A percentile compares a stretch with the other conserved stretches of the same genome.
These are phyloP conservation scores for Ambrosia hybrid DNA, from an alignment of 140 eudicot species.

Conservation along the genomic window DNA sequence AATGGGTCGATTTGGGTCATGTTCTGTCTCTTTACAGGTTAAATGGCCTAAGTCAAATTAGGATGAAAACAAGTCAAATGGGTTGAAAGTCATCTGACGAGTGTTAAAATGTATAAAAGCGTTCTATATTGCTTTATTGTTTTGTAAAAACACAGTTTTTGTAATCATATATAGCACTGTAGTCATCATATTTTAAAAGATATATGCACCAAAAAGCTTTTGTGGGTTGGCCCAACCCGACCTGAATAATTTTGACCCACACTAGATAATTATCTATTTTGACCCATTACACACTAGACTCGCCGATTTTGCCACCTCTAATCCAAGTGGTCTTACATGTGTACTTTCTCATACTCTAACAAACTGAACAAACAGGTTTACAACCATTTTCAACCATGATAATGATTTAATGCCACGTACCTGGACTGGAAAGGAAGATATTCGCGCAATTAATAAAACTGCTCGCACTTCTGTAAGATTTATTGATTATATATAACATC, in stretches of 20 bases:
- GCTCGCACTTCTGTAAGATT: constrained; percentile 64
- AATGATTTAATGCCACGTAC: constrained; percentile 66
- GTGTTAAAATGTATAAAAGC: neutral
- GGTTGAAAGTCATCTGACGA: neutral
- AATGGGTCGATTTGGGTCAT: neutral
- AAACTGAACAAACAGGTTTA: constrained; percentile 44
- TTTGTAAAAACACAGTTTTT: neutral
- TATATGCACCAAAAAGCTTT: neutral
- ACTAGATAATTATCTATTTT: neutral
- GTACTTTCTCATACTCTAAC: constrained; percentile 13
- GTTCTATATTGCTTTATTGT: neutral
- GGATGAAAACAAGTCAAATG: neutral
- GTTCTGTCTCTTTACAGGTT: neutral
- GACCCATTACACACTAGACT: neutral
- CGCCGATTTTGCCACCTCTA: neutral
- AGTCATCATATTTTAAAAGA: neutral
- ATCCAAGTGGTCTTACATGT: neutral
- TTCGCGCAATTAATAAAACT: constrained; percentile 53
- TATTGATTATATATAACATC: neutral
- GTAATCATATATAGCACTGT: neutral
- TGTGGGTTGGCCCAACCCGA: constrained; percentile 3
- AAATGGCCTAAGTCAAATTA: neutral
- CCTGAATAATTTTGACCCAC: too few species aligned
- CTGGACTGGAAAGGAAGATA: constrained; percentile 83
- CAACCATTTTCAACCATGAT: constrained; percentile 68